phyloP scores from a whole-genome alignment of 2,329 filamentous ascomycete species.

The Ophiognomonia clavigignenti-juglandacearum region DNA sequence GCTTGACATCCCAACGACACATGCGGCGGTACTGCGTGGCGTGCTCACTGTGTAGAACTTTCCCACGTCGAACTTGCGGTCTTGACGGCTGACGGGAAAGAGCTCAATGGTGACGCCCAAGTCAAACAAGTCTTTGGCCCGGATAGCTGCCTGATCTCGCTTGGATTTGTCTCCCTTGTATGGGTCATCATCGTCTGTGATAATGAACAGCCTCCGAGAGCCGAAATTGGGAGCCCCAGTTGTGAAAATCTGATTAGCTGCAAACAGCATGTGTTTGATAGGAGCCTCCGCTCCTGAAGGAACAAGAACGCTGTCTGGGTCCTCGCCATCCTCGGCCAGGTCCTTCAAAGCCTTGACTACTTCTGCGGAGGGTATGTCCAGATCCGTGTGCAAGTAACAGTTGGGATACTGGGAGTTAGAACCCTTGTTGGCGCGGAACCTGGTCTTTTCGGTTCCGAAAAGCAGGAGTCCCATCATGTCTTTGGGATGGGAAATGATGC shows the following conservation, averaged over 20 bases:
- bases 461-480: constrained; percentile 96
- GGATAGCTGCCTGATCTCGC: constrained; percentile 72
- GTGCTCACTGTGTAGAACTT: constrained; percentile 85
- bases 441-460: constrained; percentile 83
- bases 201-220: constrained; percentile 87
- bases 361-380: constrained; percentile 79
- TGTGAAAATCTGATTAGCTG: constrained; percentile 93
- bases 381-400: constrained; percentile 85
- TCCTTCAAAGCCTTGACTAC: constrained; percentile 78
- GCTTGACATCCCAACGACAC: background rate
- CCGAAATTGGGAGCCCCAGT: constrained; percentile 93
- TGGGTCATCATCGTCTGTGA: constrained; percentile 90
- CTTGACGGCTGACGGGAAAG: constrained; percentile 75
- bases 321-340: constrained; percentile 74
- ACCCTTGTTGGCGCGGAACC: constrained; percentile 65
- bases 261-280: constrained; percentile 89
- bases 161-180: constrained; percentile 67
- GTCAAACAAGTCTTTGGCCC: constrained; percentile 93
- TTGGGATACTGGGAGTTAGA: constrained; percentile 70
- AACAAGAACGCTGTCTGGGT: constrained; percentile 62
- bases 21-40: too few species aligned
- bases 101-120: constrained; percentile 87
- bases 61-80: constrained; percentile 69
- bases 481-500: constrained; percentile 92
- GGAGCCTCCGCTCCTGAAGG: constrained; percentile 65